Percentiles rank a stretch among this genome's conserved stretches.
phyloP scores from a whole-genome alignment of 169 alveolate genomes.

The Theileria luwenshuni region DNA sequence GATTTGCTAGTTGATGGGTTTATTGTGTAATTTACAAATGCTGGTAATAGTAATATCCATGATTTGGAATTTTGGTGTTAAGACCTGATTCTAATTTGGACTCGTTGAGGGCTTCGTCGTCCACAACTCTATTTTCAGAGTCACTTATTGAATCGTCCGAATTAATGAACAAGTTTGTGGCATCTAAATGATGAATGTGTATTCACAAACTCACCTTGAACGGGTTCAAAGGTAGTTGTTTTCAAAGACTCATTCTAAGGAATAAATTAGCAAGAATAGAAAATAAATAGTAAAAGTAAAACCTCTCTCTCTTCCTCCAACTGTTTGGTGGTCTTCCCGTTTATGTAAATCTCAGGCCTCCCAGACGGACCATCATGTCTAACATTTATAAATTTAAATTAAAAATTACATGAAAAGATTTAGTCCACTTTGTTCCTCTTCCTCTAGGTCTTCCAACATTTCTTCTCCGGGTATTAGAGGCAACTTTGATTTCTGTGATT shows the following conservation, averaged over 20 bases:
- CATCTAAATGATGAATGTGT: constrained; percentile 5
- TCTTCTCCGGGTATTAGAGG: constrained; percentile 65
- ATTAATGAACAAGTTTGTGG: constrained; percentile 45
- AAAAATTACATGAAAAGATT: constrained; percentile 55
- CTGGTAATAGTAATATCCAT: constrained; percentile 55
- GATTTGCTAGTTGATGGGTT: too few species aligned
- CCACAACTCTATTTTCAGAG: constrained; percentile 17
- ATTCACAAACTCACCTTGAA: constrained; percentile 26
- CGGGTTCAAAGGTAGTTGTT: constrained; percentile 12
- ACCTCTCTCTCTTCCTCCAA: constrained; percentile 69
- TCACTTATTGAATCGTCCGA: constrained; percentile 23
- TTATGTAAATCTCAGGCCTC: constrained; percentile 72
- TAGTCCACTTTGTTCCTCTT: constrained; percentile 51
- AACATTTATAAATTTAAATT: not conserved
- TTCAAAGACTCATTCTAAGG: constrained; percentile 53
- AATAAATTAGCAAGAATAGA: too few species aligned
- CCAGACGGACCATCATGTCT: constrained; percentile 76
- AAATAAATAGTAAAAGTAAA: not conserved
- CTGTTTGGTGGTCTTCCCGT: constrained; percentile 73
- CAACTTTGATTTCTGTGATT: constrained; percentile 29
- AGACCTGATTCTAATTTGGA: constrained; percentile 61
- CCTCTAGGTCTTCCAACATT: constrained; percentile 51
- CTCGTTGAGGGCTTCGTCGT: constrained; percentile 58
- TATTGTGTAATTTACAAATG: not conserved
- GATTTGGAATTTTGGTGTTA: constrained; percentile 38